phyloP scores from a whole-genome alignment of 2,329 filamentous ascomycete species.

The Epichloe scottii region DNA sequence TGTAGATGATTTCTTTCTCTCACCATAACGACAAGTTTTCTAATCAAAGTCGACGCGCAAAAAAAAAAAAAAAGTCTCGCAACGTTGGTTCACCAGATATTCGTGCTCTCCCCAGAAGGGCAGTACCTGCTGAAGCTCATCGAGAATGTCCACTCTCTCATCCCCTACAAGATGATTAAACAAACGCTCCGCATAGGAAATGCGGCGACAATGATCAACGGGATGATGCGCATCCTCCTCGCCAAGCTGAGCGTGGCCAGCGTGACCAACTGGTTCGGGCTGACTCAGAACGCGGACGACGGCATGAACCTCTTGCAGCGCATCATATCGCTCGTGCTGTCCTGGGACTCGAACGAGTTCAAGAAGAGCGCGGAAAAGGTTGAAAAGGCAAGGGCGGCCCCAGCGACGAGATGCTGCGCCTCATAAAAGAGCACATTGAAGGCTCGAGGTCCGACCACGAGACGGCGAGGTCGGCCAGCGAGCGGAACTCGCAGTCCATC shows the following conservation, averaged over 20 bases:
- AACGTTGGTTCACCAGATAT: slow-evolving; percentile 60
- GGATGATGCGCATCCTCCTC: slow-evolving; percentile 57
- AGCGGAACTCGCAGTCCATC: slow-evolving; percentile 42
- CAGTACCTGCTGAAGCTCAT: slow-evolving; percentile 60
- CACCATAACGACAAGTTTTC: no score
- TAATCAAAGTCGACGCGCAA: no score
- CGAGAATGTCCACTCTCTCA: slow-evolving; percentile 54
- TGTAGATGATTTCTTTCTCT: not conserved
- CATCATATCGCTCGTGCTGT: slow-evolving; percentile 60
- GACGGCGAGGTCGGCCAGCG: slow-evolving; percentile 43
- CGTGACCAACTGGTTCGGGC: slow-evolving; percentile 67
- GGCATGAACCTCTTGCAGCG: slow-evolving; percentile 72
- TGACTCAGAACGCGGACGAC: slow-evolving; percentile 58
- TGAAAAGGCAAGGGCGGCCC: slow-evolving; percentile 45
- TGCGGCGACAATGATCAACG: slow-evolving; percentile 70
- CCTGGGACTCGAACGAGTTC: slow-evolving; percentile 62
- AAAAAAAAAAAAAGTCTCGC: slow-evolving; percentile 40
- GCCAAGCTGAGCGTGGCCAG: slow-evolving; percentile 66
- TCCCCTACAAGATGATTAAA: slow-evolving; percentile 59
- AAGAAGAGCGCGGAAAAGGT: slow-evolving; percentile 52
- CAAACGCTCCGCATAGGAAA: slow-evolving; percentile 68
- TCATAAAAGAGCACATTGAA: slow-evolving; percentile 46
- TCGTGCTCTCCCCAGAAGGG: slow-evolving; percentile 62
- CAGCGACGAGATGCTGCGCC: slow-evolving; percentile 46
- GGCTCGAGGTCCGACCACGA: slow-evolving; percentile 44